Base-by-base conservation (phyloP, 495 filamentous ascomycete species). In the Penicillium canariense region DNA sequence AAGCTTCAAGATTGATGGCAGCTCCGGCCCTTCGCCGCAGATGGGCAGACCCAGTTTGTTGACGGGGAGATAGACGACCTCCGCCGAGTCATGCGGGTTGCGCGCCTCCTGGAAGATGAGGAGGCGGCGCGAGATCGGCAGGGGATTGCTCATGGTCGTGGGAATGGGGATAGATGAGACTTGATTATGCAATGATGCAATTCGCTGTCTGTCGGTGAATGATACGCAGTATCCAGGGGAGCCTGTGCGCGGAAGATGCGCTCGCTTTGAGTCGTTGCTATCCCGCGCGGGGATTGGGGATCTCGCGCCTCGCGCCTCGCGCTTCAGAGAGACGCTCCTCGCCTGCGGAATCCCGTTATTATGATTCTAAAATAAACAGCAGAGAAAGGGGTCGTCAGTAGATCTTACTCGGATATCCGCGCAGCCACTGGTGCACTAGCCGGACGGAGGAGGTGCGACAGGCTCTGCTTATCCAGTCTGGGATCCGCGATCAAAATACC, bases 1-100 rank as follows among this genome's bases (percentile, higher is more conserved):
- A 44, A 77, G 42, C n/a, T 73, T 65, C 39, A 75, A 44, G 8
- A 77, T 70, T 15, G 68, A 72, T 5, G 66, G 73, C 7, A 70
- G 42, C n/a, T 71, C 69, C 1, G 71, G 73, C 0, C 67, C 71
- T 4, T 64, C 54, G 5, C 71, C 69, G 42, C 68, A 72, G 34
- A 77, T 73, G 0, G 74, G 74, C 5, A 77, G 59, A 1, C 74
- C 74, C 14, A 73, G 68, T 49, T 73, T 72, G 62, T 77, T 77
- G 60, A 77, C 68, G 48, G 72, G 70, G 7, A 69, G 43, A 46
- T 75, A 77, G 48, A 65, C 52, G 25, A 60, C 51, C 50, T 75
- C 70, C 6, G 70, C 46, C 15, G 50, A 35, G 52, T 68, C 68
- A 34, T 59, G 48, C 0, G 71, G 67, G 45, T 72, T 69, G 47